Evolutionary conservation across 179 eudicot genomes (phyloP), one percentile per base, ranked within the genome.

Genomic region (Camellia oleifera): DNA sequence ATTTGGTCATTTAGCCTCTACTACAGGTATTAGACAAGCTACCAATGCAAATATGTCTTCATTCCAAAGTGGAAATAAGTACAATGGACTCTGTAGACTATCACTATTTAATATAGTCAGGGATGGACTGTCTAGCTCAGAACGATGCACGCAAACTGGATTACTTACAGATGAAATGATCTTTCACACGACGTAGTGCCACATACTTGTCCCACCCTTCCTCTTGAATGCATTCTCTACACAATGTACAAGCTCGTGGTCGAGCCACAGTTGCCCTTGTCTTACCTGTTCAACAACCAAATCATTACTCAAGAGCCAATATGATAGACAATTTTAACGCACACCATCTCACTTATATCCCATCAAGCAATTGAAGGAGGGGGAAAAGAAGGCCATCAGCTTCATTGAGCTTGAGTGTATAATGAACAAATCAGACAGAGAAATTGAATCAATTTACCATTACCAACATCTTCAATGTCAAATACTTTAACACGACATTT

Each of bases 161-260:
- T 50, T 69, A 89, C 98, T 90, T 89, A 95, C 98, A 95, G 77
- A 95, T 94, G 84, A 95, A 94, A 84, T 94, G 99, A 85, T 94
- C 93, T 86, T 85, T 95, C 83, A 90, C 93, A 62, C 95, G 92
- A 48, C 91, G 88, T 72, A 95, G 78, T 26, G 91, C 92, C 68
- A 95, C 91, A 78, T 77, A 74, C 79, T 94, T 76, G 44, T 90
- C 92, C 97, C 91, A 94, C 44, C 86, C 97, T 82, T 87, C 95
- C 77, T 77, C 93, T 76, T 90, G 85, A 78, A 95, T 88, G 89
- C 99, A 95, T 81, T 95, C 98, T 83, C 94, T 88, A 77, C 99
- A 95, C 7, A 95, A 90, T 15, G 98, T 95, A 86, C 99, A 95
- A 66, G 82, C 85, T 74, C 99, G 87, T 81, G 97, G 95, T 75